Base-by-base conservation (phyloP, 495 filamentous ascomycete species). In the Emericellopsis terricola region DNA sequence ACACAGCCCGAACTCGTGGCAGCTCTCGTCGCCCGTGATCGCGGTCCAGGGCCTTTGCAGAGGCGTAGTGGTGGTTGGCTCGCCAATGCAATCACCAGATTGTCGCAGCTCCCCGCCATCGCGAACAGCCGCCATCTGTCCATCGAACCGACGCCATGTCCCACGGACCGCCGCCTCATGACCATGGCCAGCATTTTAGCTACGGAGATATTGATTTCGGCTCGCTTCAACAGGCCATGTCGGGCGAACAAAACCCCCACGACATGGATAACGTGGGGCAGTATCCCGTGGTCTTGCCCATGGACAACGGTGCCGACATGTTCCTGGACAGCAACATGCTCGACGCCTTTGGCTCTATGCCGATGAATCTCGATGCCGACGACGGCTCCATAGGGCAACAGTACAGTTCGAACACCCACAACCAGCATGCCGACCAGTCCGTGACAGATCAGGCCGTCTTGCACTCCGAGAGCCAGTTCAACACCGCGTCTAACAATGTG, bases 311-410 rank as follows among this genome's bases (percentile, higher is more conserved):
- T 38, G 41, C 47, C 21, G 41, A 52, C 38, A 59, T 64, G 48
- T 40, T 62, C 30, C 48, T 61, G 38, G 52, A 59, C 41, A 43
- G 33, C 34, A 43, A 48, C 31, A 44, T 55, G 37, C 53, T 56
- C 34, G 20, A 35, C 20, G 15, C 21, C 21, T 64, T 58, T 42
- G 59, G 57, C 38, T 34, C 39, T 33, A 45, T 62, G 40, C 41
- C 52, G 18, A 57, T 60, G 54, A 50, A 35, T 27, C 38, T 60
- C 35, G 52, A 53, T 33, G 36, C 23, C 6, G n/a, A n/a, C n/a
- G n/a, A n/a, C n/a, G n/a, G n/a, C n/a, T n/a, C n/a, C n/a, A n/a
- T n/a, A n/a, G n/a, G n/a, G n/a, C n/a, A n/a, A n/a, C n/a, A n/a
- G n/a, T n/a, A n/a, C 23, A n/a, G 23, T 27, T 7, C 8, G 20